Evolutionary conservation across 129 eudicot species (phyloP).

Genomic region (Mikania micrantha): DNA sequence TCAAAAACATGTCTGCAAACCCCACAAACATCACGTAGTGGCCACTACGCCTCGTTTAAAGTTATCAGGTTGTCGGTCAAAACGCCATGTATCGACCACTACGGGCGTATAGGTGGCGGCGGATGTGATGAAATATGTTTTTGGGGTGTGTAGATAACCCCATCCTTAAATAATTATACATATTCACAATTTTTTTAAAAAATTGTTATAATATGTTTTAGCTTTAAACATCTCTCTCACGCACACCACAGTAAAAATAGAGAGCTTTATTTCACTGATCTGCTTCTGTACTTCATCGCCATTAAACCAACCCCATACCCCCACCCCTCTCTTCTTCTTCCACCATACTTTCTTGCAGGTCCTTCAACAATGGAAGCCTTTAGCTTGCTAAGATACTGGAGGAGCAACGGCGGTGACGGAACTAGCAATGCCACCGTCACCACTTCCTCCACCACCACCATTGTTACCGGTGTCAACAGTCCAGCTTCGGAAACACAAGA

Average conservation of each 20-base stretch:
- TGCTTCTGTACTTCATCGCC: background rate
- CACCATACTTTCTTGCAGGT: constrained; percentile 16
- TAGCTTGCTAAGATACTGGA: constrained; percentile 73
- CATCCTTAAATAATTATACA: background rate
- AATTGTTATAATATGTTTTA: no score
- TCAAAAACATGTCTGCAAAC: no score
- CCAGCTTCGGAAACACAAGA: constrained; percentile 20
- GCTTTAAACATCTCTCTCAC: background rate
- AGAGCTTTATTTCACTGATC: constrained; percentile 16
- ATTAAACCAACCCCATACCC: background rate
- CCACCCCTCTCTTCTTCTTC: constrained; percentile 13
- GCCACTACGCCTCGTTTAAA: no score
- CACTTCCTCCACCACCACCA: constrained; percentile 9
- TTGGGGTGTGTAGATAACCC: no score
- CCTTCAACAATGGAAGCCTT: constrained; percentile 83
- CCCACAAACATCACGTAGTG: no score
- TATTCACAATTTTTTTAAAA: background rate
- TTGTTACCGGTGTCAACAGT: constrained; percentile 14
- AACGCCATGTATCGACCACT: no score
- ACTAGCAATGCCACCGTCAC: background rate
- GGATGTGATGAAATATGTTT: no score
- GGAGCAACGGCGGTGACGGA: constrained; percentile 20
- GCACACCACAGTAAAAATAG: background rate
- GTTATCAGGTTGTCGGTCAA: no score
- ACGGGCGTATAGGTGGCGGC: no score